phyloP scores from a whole-genome alignment of 805 yeast species.

The Zygosaccharomyces rouxii region DNA sequence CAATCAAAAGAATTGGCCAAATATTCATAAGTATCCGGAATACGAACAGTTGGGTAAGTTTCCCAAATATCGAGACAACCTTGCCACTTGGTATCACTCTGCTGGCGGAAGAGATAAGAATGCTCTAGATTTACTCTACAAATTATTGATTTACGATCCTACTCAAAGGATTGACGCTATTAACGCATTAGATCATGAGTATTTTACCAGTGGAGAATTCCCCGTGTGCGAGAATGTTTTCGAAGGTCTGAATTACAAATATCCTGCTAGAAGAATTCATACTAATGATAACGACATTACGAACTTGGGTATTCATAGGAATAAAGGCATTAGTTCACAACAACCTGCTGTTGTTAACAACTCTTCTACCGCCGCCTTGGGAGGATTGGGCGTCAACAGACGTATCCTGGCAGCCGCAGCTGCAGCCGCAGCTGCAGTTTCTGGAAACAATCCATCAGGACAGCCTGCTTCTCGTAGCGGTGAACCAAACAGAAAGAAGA shows the following conservation, averaged over 20 bases:
- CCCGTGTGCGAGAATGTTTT: conserved; percentile 78
- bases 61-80: conserved; percentile 50
- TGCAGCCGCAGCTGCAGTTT: conserved; percentile 37
- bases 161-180: conserved; percentile 71
- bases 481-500: conserved; percentile 31
- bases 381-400: conserved; percentile 35
- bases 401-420: conserved; percentile 38
- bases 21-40: conserved; percentile 78
- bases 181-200: conserved; percentile 69
- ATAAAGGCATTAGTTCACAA: conserved; percentile 20
- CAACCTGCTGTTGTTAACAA: conserved; percentile 19
- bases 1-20: conserved; percentile 69
- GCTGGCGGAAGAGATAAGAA: conserved; percentile 69
- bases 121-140: conserved; percentile 61
- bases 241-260: conserved; percentile 64
- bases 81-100: conserved; percentile 81
- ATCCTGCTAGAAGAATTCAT: conserved; percentile 83
- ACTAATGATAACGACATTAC: conserved; percentile 80
- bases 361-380: conserved; percentile 26
- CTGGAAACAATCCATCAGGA: conserved; percentile 21
- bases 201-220: conserved; percentile 55
- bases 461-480: conserved; percentile 17
- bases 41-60: conserved; percentile 59
- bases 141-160: conserved; percentile 80
- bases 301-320: conserved; percentile 26